A percentile compares a stretch with the other conserved stretches of the same genome.
These are phyloP conservation scores for Globisporangium middletonii DNA, from an alignment of 352 stramenopile genomes.

Conservation along the genomic window DNA sequence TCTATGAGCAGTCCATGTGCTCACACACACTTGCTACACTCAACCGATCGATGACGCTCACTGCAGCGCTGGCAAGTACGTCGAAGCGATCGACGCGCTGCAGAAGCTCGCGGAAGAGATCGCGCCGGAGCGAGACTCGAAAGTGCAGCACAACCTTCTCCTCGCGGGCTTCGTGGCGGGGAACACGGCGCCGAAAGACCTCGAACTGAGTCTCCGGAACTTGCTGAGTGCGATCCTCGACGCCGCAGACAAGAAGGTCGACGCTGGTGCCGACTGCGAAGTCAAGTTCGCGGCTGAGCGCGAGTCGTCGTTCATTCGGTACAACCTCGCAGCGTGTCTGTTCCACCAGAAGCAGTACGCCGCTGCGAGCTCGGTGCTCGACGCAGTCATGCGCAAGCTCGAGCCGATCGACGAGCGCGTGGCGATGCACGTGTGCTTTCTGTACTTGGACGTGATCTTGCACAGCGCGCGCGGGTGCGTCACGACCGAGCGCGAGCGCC, in stretches of 20 bases:
- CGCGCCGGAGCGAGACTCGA: slow-evolving; percentile 62
- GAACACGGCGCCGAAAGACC: slow-evolving; percentile 54
- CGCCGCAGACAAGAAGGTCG: slow-evolving; percentile 36
- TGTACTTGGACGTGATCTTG: slow-evolving; percentile 90
- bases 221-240: slow-evolving; percentile 39
- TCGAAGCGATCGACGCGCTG: slow-evolving; percentile 77
- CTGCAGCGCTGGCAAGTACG: slow-evolving; percentile 77
- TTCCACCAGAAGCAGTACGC: slow-evolving; percentile 91
- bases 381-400: slow-evolving; percentile 85
- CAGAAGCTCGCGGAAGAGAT: slow-evolving; percentile 82
- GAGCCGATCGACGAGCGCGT: slow-evolving; percentile 89
- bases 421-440: slow-evolving; percentile 91
- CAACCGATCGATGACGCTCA: neutral
- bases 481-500: slow-evolving; percentile 63
- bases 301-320: slow-evolving; percentile 84
- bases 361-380: slow-evolving; percentile 75
- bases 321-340: slow-evolving; percentile 85
- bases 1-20: neutral
- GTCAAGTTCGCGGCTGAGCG: slow-evolving; percentile 65
- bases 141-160: slow-evolving; percentile 83
- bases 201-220: slow-evolving; percentile 66
- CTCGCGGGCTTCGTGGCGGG: slow-evolving; percentile 62
- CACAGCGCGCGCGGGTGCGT: slow-evolving; percentile 85
- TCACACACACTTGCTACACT: neutral
- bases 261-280: slow-evolving; percentile 22